A percentile compares a stretch with the other conserved stretches of the same genome.
Conservation (phyloP, 306 rosid species). For the Prunus mume region DNA sequence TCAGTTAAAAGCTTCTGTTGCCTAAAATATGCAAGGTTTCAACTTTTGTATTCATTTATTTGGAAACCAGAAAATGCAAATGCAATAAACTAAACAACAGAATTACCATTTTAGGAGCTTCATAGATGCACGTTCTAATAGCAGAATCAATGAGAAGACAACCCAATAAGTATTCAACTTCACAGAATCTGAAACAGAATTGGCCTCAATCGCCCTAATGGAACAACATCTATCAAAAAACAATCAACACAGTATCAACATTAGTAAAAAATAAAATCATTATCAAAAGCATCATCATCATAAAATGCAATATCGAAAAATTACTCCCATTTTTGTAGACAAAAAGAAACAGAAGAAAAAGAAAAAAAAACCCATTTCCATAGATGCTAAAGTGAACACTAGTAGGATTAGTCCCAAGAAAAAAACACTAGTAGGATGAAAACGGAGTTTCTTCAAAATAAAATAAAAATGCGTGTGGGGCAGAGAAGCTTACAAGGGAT, state of each 20-base stretch:
- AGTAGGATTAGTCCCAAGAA: too few relatives aligned
- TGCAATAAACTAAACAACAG: not conserved
- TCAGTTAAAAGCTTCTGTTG: not conserved
- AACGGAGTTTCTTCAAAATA: too few relatives aligned
- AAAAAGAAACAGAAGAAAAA: too few relatives aligned
- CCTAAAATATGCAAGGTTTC: not conserved
- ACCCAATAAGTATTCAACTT: constrained; percentile 6
- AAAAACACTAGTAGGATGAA: too few relatives aligned
- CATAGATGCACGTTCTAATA: not conserved
- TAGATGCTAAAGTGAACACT: too few relatives aligned
- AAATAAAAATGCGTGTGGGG: too few relatives aligned
- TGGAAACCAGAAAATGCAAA: not conserved
- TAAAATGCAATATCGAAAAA: too few relatives aligned
- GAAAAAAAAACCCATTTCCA: too few relatives aligned
- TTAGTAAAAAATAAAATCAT: not conserved
- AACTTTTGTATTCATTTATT: too few relatives aligned
- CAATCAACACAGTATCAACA: not conserved
- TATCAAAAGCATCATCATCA: not conserved
- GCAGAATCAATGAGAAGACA: not conserved
- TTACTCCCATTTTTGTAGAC: too few relatives aligned
- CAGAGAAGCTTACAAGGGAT: too few relatives aligned
- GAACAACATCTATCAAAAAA: constrained; percentile 31
- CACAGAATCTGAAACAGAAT: not conserved
- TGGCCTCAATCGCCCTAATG: constrained; percentile 1
- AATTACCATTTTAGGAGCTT: constrained; percentile 10